These are phyloP conservation scores for Aspergillus ochraceus DNA, from an alignment of 2,329 filamentous ascomycete genomes.

Conservation along the genomic window DNA sequence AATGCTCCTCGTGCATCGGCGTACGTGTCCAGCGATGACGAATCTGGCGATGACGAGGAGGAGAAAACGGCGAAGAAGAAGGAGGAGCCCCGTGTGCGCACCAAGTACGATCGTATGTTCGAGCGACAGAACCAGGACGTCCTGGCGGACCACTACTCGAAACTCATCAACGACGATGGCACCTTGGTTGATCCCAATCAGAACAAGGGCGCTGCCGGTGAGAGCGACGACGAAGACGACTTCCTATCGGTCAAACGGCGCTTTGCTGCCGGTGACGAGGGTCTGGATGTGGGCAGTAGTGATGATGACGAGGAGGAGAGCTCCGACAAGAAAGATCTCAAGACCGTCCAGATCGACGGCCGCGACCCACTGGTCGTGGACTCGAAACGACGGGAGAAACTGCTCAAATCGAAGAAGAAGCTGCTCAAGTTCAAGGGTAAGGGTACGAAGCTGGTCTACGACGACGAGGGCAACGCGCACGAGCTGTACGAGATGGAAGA, in stretches of 20 bases:
- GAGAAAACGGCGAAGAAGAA: slow-evolving; percentile 61
- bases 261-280: slow-evolving; percentile 69
- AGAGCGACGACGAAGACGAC: slow-evolving; percentile 69
- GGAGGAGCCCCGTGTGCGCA: slow-evolving; percentile 66
- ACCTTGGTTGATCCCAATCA: slow-evolving; percentile 39
- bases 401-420: slow-evolving; percentile 94
- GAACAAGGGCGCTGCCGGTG: slow-evolving; percentile 45
- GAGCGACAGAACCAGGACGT: slow-evolving; percentile 95
- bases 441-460: slow-evolving; percentile 82
- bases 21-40: slow-evolving; percentile 60
- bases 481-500: slow-evolving; percentile 84
- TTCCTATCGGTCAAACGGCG: slow-evolving; percentile 89
- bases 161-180: slow-evolving; percentile 69
- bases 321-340: slow-evolving; percentile 41
- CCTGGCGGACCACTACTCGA: slow-evolving; percentile 88
- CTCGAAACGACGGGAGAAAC: slow-evolving; percentile 91
- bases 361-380: slow-evolving; percentile 77
- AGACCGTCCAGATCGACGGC: slow-evolving; percentile 55
- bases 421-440: slow-evolving; percentile 86
- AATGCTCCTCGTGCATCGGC: slow-evolving; percentile 73
- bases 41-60: slow-evolving; percentile 48
- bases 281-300: slow-evolving; percentile 36
- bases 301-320: slow-evolving; percentile 43
- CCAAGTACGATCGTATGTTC: slow-evolving; percentile 98
- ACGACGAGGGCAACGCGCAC: slow-evolving; percentile 85